Conservation (phyloP, 2,329 filamentous ascomycete genomes). For the Hypoxylon sp. region DNA sequence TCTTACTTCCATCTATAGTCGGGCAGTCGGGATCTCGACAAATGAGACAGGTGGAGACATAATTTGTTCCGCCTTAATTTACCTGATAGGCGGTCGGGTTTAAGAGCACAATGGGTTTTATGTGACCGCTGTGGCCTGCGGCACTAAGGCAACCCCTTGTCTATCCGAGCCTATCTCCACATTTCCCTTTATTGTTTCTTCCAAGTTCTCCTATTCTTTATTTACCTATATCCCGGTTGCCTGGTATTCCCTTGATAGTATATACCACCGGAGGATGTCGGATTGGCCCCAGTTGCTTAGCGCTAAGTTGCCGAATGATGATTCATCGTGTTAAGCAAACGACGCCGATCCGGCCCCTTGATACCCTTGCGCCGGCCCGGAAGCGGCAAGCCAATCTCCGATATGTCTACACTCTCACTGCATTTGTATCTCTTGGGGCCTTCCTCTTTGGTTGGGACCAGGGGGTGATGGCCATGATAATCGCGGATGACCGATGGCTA, state of each 20-base stretch:
- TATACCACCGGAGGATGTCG: background rate
- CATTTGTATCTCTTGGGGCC: constrained; percentile 51
- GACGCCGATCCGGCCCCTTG: constrained; percentile 47
- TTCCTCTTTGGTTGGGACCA: constrained; percentile 56
- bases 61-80: background rate
- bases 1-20: background rate
- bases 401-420: constrained; percentile 53
- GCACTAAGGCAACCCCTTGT: constrained; percentile 32
- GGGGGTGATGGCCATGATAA: constrained; percentile 55
- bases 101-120: constrained; percentile 13
- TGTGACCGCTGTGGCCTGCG: constrained; percentile 26
- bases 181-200: constrained; percentile 12
- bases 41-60: constrained; percentile 1
- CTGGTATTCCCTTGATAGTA: background rate
- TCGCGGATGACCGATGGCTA: constrained; percentile 53
- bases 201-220: constrained; percentile 6
- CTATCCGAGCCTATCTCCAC: constrained; percentile 17
- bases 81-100: background rate
- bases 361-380: constrained; percentile 18
- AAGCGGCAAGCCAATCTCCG: constrained; percentile 49
- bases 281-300: background rate
- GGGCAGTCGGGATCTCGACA: background rate
- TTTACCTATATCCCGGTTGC: background rate
- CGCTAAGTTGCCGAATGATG: constrained; percentile 7
- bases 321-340: constrained; percentile 49